phyloP scores from a whole-genome alignment of 768 basidiomycete genomes.

The Crassisporium funariophilum region DNA sequence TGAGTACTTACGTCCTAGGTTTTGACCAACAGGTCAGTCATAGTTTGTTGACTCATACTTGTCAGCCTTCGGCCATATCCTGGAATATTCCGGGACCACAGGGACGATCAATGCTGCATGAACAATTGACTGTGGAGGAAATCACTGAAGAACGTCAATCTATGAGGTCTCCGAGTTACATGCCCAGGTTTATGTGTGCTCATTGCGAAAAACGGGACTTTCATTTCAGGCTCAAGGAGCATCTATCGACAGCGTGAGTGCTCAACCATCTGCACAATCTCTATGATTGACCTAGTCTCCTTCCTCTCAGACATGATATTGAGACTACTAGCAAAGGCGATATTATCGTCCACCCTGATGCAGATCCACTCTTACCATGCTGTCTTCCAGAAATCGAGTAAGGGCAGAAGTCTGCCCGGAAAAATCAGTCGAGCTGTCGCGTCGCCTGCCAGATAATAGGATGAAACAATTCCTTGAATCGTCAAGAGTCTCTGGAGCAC shows the following conservation, averaged over 20 bases:
- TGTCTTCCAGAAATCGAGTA: neutral
- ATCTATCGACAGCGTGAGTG: constrained; percentile 39
- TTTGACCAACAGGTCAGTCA: neutral
- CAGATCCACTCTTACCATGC: neutral
- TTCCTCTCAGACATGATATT: no score
- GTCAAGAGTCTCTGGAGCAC: no score
- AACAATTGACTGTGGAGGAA: neutral
- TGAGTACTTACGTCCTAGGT: no score
- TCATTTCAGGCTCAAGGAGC: constrained; percentile 31
- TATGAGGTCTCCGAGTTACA: no score
- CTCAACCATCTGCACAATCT: constrained; percentile 7
- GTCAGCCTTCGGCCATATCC: neutral
- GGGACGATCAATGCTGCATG: no score
- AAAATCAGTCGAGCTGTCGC: no score
- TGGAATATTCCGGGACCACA: neutral
- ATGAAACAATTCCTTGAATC: no score
- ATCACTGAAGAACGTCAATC: neutral
- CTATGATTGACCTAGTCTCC: constrained; percentile 21
- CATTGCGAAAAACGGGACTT: no score
- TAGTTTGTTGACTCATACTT: neutral
- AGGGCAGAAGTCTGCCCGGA: no score
- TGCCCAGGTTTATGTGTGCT: no score
- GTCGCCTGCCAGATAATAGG: no score
- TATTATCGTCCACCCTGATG: neutral
- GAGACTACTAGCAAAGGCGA: no score